Base-by-base conservation (phyloP, 2,329 filamentous ascomycete species). In the Fusarium mangiferae region DNA sequence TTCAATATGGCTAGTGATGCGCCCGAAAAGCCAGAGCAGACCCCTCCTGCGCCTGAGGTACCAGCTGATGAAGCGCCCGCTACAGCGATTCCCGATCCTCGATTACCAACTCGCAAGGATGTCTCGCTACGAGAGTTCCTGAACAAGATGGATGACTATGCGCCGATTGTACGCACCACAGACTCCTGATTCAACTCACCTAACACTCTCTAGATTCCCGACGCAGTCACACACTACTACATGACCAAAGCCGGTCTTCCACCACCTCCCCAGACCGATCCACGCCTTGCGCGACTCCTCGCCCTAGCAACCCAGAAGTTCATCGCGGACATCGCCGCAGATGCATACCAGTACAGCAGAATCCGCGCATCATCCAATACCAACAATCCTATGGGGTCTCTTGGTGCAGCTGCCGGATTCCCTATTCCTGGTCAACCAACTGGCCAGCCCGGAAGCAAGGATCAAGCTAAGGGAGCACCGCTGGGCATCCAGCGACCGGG, bases 291-390 rank as follows among this genome's bases (percentile, higher is more conserved):
- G 28, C 94, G 96, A 54, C 92, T 99, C 7, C 92, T 99, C 48
- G 96, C 96, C 6, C 93, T 99, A 14, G 96, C 96, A n/a, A 98
- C 96, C 0, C 96, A 99, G 81, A 99, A 99, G 82, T 99, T 99
- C 87, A 94, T 99, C 78, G 95, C 96, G 67, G 96, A 99, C 82
- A 94, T 99, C 75, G 96, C 96, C 4, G 95, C 96, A 65, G 96
- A 99, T 82, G 95, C 96, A 6, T 99, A 99, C 83, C 96, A 99
- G 84, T 98, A 98, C 87, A 95, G 93, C 70, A 94, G 96, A 60
- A 98, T 99, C 79, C 92, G 96, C 45, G 94, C 94, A n/a, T 96
- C 94, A 28, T 95, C 89, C 33, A 95, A 93, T 73, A 92, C 92
- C 18, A 97, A 95, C 81, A 98, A 98, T 83, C 93, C 94, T 2